Percentiles rank a stretch among this genome's conserved stretches.
phyloP scores from a whole-genome alignment of 2,329 filamentous ascomycete species.

The Plectosphaerella plurivora region DNA sequence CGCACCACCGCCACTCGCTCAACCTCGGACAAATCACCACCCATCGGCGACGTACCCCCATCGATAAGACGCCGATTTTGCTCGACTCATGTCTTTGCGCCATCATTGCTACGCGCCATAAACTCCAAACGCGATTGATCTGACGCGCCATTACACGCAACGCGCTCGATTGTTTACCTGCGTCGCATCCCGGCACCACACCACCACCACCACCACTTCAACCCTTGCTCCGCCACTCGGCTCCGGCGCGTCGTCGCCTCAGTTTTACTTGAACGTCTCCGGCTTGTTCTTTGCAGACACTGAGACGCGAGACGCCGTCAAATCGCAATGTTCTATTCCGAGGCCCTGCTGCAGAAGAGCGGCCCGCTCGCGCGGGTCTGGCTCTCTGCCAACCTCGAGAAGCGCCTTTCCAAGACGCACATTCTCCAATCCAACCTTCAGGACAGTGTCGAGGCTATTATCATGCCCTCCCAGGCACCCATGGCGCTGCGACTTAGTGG shows the following conservation, averaged over 20 bases:
- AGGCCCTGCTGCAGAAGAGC: slow-evolving; percentile 92
- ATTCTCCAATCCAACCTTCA: slow-evolving; percentile 93
- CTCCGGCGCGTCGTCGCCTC: slow-evolving; percentile 10
- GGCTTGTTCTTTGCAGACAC: neutral
- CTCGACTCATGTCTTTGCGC: slow-evolving; percentile 9
- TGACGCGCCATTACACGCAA: slow-evolving; percentile 13
- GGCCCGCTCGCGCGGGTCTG: slow-evolving; percentile 96
- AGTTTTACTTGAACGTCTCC: slow-evolving; percentile 2
- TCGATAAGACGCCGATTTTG: neutral
- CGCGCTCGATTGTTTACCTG: slow-evolving; percentile 18
- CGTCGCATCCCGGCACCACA: slow-evolving; percentile 5
- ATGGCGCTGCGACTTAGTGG: slow-evolving; percentile 93
- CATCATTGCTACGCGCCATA: slow-evolving; percentile 7
- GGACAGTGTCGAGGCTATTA: slow-evolving; percentile 92
- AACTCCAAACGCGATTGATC: slow-evolving; percentile 5
- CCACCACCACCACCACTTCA: neutral
- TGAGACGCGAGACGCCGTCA: neutral
- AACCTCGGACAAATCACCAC: neutral
- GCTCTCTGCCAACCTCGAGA: slow-evolving; percentile 96
- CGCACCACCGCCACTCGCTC: neutral
- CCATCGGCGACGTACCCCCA: neutral
- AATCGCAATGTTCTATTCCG: slow-evolving; percentile 88
- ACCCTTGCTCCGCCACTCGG: slow-evolving; percentile 2
- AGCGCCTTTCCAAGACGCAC: slow-evolving; percentile 95
- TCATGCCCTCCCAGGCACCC: slow-evolving; percentile 85